Percentiles rank a stretch among this genome's conserved stretches.
Conservation (phyloP, 495 filamentous ascomycete species). For the Daldinia caldariorum region DNA sequence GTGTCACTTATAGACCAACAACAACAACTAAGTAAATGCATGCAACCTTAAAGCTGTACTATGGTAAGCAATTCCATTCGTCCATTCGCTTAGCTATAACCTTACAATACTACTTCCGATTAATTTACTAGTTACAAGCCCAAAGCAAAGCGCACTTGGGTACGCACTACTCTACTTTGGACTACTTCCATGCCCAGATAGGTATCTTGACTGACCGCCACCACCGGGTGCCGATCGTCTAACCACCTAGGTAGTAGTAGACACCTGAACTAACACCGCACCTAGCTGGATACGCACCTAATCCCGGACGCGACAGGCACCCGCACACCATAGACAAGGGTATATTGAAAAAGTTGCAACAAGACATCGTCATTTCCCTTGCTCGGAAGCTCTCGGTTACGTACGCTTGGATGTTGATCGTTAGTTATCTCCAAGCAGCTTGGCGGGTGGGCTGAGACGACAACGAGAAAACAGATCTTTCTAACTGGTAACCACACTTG, state of each 20-base stretch:
- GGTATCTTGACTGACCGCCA: conserved; percentile 2
- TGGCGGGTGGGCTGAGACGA: not conserved
- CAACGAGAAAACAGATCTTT: not conserved
- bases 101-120: not conserved
- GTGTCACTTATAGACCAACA: not conserved
- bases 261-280: not conserved
- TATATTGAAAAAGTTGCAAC: not conserved
- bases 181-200: too few species aligned
- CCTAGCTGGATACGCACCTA: not conserved
- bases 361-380: not conserved
- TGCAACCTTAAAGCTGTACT: not conserved
- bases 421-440: not conserved
- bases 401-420: not conserved
- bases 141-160: too few species aligned
- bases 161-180: too few species aligned
- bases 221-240: not conserved
- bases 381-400: not conserved
- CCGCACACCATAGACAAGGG: conserved; percentile 11
- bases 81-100: not conserved
- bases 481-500: not conserved
- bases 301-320: not conserved
- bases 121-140: not conserved
- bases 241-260: not conserved
- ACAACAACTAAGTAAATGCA: not conserved
- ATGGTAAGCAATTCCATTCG: not conserved